These are phyloP conservation scores for Leccinum subgranulosum DNA, from an alignment of 768 basidiomycete species.

Conservation along the genomic window DNA sequence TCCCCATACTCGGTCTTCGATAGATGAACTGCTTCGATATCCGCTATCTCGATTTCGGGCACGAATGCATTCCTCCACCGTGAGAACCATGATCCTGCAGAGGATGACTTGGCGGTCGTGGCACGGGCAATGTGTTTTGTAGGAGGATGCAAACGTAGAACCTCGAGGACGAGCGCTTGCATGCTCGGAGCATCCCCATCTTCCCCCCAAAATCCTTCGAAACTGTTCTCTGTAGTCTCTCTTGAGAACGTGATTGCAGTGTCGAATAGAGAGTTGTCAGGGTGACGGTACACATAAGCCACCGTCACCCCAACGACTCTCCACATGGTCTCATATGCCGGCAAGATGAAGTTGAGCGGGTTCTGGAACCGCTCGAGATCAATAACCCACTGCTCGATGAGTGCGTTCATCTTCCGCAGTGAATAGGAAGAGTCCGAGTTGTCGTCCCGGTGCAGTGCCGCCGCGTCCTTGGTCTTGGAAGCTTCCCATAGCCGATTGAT, in stretches of 20 bases:
- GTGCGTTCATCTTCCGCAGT: constrained; percentile 34
- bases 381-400: constrained; percentile 35
- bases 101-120: neutral
- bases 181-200: constrained; percentile 19
- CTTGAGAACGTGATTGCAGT: constrained; percentile 26
- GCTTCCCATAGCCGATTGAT: constrained; percentile 35
- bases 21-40: constrained; percentile 20
- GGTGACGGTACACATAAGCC: constrained; percentile 24
- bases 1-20: constrained; percentile 23
- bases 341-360: constrained; percentile 55
- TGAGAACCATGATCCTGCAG: neutral
- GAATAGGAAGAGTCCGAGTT: neutral
- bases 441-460: constrained; percentile 11
- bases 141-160: constrained; percentile 28
- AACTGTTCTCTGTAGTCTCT: constrained; percentile 21
- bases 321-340: constrained; percentile 64
- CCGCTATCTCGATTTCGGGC: constrained; percentile 22
- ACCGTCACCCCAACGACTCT: constrained; percentile 52
- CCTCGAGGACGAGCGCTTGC: constrained; percentile 24
- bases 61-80: constrained; percentile 12
- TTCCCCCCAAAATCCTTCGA: constrained; percentile 14
- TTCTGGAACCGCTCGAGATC: constrained; percentile 19
- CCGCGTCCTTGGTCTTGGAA: constrained; percentile 17
- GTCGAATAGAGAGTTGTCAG: constrained; percentile 18
- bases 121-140: constrained; percentile 24